Base-by-base conservation (phyloP, 2,329 filamentous ascomycete species). In the Mycosphaerelloides madeirae region DNA sequence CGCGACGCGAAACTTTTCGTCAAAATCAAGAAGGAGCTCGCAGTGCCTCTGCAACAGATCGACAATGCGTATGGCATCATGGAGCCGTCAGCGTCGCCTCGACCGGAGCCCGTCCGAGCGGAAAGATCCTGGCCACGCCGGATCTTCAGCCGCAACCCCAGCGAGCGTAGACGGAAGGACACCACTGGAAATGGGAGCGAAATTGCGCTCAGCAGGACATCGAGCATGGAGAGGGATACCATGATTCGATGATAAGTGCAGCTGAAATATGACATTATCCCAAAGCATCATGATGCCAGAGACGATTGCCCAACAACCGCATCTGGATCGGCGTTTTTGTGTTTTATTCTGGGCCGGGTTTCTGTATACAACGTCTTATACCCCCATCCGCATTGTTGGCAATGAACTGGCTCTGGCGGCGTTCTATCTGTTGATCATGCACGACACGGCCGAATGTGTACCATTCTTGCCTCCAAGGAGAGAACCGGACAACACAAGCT, bases 1-100 rank as follows among this genome's bases (percentile, higher is more conserved):
- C 77, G 96, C 33, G 96, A 96, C 68, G 95, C 93, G 2, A 94
- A 89, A 9, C 74, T 98, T 13, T 95, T 97, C 67, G 95, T 90
- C 71, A 84, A 83, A 60, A 86, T 97, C 68, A 82, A 82, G 55
- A 85, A 81, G 53, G 72, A 78, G 48, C 49, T 55, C 13, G 59
- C 60, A 1, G 46, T 60, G 31, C 50, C 59, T 6, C 43, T 60
- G 38, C 58, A 58, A 39, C 52, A 56, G 31, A 55, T 62, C 53
- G 51, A 64, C 33, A 50, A 48, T 22, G 52, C 49, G 19, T 54
- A 58, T 37, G 55, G 56, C 29, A 43, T 52, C 41, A 50, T 54
- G 37, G 58, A 61, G 13, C 43, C 53, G 29, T 36, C 49, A 8
- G 43, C 53, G 9, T 59, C 58, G 48, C 62, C 54, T 35, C 59